phyloP scores from a whole-genome alignment of 768 basidiomycete species.

The Mycena olivaceomarginata region DNA sequence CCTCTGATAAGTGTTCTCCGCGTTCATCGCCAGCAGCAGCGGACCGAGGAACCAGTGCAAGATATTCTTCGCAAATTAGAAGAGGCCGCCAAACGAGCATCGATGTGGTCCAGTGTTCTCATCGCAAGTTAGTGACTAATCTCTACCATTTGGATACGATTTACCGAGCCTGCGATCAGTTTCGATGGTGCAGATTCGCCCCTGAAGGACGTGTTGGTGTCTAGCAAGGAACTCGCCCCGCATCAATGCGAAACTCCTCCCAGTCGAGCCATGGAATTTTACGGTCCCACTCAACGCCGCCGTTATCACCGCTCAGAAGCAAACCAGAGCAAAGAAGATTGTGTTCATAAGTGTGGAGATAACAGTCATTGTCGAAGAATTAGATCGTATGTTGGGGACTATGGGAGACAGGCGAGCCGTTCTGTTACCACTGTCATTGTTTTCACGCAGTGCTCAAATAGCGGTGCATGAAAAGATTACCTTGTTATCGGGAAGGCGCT shows the following conservation, averaged over 20 bases:
- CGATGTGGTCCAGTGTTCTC: slow-evolving; percentile 28
- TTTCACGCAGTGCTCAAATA: slow-evolving; percentile 26
- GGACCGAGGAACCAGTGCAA: slow-evolving; percentile 21
- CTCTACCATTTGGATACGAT: slow-evolving; percentile 18
- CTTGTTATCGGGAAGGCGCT: slow-evolving; percentile 32
- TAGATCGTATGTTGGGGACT: slow-evolving; percentile 32
- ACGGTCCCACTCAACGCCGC: slow-evolving; percentile 35
- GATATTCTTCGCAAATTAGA: slow-evolving; percentile 31
- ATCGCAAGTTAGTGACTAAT: slow-evolving; percentile 23
- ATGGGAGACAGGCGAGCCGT: slow-evolving; percentile 30
- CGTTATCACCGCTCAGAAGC: slow-evolving; percentile 28
- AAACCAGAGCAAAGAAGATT: slow-evolving; percentile 24
- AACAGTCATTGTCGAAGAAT: slow-evolving; percentile 33
- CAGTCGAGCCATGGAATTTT: slow-evolving; percentile 35
- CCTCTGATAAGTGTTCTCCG: slow-evolving; percentile 30
- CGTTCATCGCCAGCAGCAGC: slow-evolving; percentile 33
- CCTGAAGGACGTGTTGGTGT: slow-evolving; percentile 17
- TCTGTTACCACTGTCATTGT: slow-evolving; percentile 20
- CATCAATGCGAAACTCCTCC: slow-evolving; percentile 31
- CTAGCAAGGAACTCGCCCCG: slow-evolving; percentile 28
- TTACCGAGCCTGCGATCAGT: slow-evolving; percentile 24
- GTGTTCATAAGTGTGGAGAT: slow-evolving; percentile 33
- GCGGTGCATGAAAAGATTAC: slow-evolving; percentile 27
- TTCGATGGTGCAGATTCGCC: slow-evolving; percentile 32
- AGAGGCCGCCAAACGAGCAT: slow-evolving; percentile 32